Conservation (phyloP, 1,284 basidiomycete species). For the Violaceomyces palustris region DNA sequence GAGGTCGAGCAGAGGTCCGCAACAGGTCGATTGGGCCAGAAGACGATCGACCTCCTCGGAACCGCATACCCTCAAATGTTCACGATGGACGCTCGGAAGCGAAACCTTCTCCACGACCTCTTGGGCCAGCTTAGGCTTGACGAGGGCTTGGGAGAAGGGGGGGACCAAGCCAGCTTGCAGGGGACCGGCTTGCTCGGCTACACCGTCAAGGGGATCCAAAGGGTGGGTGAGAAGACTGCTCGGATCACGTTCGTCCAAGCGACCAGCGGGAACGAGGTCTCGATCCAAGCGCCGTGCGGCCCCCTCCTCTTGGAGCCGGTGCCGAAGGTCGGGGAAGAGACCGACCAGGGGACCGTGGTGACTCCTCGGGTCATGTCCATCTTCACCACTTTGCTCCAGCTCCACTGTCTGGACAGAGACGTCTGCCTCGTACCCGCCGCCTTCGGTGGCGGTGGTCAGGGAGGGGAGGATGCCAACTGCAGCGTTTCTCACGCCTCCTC, state of each 20-base stretch:
- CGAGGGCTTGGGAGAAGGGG: slow-evolving; percentile 30
- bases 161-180: slow-evolving; percentile 6
- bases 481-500: slow-evolving; percentile 47
- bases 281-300: slow-evolving; percentile 38
- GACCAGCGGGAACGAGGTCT: slow-evolving; percentile 5
- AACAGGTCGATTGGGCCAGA: too few species aligned
- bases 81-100: slow-evolving; percentile 32
- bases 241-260: slow-evolving; percentile 39
- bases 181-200: slow-evolving; percentile 47
- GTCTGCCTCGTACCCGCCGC: slow-evolving; percentile 43
- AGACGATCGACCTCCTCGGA: slow-evolving; percentile 38
- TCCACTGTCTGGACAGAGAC: slow-evolving; percentile 50
- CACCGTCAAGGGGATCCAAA: slow-evolving; percentile 19
- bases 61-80: slow-evolving; percentile 46
- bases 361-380: slow-evolving; percentile 50
- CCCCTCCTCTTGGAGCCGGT: slow-evolving; percentile 33
- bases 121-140: slow-evolving; percentile 37
- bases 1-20: not conserved
- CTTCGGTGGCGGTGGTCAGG: too few species aligned
- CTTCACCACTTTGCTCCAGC: slow-evolving; percentile 50
- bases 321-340: slow-evolving; percentile 18
- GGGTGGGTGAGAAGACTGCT: slow-evolving; percentile 16
- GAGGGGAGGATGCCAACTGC: slow-evolving; percentile 3
- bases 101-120: slow-evolving; percentile 37
- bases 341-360: slow-evolving; percentile 23